A percentile compares a stretch with the other conserved stretches of the same genome.
Conservation (phyloP, 1,139 yeast species). For the Hyphopichia pseudoburtonii region DNA sequence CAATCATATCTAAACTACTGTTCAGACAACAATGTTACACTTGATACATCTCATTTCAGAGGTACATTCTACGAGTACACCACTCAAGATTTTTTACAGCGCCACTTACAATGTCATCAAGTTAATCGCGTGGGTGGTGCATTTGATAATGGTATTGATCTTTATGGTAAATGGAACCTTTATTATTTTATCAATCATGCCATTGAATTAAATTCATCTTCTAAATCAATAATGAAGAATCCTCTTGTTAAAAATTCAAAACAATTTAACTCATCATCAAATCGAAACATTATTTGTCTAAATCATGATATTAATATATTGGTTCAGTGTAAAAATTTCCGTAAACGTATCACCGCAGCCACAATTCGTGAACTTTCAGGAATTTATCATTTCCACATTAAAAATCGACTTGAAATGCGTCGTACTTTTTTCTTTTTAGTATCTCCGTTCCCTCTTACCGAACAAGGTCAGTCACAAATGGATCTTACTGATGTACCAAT, state of each 20-base stretch:
- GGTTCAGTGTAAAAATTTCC: constrained; percentile 60
- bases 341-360: constrained; percentile 48
- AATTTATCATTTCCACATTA: constrained; percentile 46
- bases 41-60: constrained; percentile 50
- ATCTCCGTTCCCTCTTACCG: constrained; percentile 61
- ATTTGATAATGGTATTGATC: constrained; percentile 72
- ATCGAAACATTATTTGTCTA: constrained; percentile 17
- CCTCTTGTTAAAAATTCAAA: constrained; percentile 17
- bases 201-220: neutral
- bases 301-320: constrained; percentile 33
- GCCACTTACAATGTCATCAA: constrained; percentile 43
- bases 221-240: constrained; percentile 4
- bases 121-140: constrained; percentile 58
- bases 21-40: constrained; percentile 17
- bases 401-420: constrained; percentile 16
- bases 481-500: constrained; percentile 57
- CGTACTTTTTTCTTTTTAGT: constrained; percentile 41
- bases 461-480: constrained; percentile 57
- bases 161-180: constrained; percentile 61
- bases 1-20: constrained; percentile 33
- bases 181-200: constrained; percentile 18
- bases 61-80: constrained; percentile 73
- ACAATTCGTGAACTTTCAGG: constrained; percentile 62
- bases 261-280: constrained; percentile 11
- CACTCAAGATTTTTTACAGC: constrained; percentile 46